phyloP scores from a whole-genome alignment of 208 protist species.

The Porcisia deanei region DNA sequence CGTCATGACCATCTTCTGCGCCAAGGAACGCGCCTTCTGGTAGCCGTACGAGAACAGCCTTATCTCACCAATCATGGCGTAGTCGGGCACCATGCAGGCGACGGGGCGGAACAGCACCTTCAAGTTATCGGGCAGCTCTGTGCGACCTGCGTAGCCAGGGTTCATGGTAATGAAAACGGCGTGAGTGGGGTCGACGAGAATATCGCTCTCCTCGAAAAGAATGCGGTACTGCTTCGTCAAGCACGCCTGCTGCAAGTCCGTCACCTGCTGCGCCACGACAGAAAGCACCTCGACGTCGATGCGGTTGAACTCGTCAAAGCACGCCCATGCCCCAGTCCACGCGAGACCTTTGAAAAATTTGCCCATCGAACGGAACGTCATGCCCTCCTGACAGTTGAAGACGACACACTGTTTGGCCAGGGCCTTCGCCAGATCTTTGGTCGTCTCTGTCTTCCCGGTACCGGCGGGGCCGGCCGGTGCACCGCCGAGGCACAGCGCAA shows the following conservation, averaged over 20 bases:
- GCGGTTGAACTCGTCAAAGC: constrained; percentile 99
- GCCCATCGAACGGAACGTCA: constrained; percentile 96
- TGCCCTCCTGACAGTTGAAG: constrained; percentile 98
- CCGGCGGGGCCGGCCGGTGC: constrained; percentile 96
- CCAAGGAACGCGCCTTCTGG: constrained; percentile 92
- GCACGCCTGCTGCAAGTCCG: constrained; percentile 95
- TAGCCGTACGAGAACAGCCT: constrained; percentile 98
- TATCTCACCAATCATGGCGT: constrained; percentile 99
- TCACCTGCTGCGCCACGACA: constrained; percentile 97
- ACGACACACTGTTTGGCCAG: constrained; percentile 98
- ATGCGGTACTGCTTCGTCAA: constrained; percentile 92
- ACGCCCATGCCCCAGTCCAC: constrained; percentile 97
- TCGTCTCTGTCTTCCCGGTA: constrained; percentile 98
- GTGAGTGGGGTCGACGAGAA: constrained; percentile 94
- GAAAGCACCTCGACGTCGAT: constrained; percentile 98
- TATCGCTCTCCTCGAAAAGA: constrained; percentile 94
- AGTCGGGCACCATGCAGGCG: constrained; percentile 99
- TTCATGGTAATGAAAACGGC: constrained; percentile 99
- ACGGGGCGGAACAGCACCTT: constrained; percentile 98
- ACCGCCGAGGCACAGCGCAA: constrained; percentile 94
- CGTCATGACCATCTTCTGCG: constrained; percentile 98
- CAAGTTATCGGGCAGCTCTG: constrained; percentile 98
- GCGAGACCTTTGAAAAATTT: constrained; percentile 98
- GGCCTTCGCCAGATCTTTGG: constrained; percentile 98
- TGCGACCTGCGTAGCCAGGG: constrained; percentile 98